A percentile compares a stretch with the other conserved stretches of the same genome.
Evolutionary conservation across 1,284 basidiomycete species (phyloP).

Genomic region (Austropuccinia psidii): DNA sequence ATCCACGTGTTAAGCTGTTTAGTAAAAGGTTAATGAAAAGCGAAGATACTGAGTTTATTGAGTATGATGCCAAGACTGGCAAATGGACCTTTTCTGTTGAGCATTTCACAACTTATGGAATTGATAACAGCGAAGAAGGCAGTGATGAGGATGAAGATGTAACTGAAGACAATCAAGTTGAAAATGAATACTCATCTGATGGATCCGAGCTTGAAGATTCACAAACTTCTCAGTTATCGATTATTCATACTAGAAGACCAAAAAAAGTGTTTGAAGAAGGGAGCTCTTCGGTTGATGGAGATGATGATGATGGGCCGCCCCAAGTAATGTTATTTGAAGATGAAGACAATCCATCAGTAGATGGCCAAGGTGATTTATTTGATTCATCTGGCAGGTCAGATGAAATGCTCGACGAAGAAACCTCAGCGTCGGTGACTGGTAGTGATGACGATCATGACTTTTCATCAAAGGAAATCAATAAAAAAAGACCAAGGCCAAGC

Average conservation of each 20-base stretch:
- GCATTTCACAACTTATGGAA: constrained; percentile 59
- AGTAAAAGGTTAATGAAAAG: constrained; percentile 74
- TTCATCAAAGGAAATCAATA: background rate
- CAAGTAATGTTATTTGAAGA: constrained; percentile 31
- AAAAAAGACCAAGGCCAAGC: constrained; percentile 25
- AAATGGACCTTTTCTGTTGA: constrained; percentile 91
- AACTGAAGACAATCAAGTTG: constrained; percentile 40
- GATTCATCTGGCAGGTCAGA: background rate
- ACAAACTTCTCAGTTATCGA: background rate
- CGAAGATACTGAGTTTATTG: constrained; percentile 75
- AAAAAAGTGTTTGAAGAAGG: background rate
- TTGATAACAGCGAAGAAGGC: constrained; percentile 44
- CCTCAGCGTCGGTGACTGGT: constrained; percentile 31
- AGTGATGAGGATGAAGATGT: constrained; percentile 43
- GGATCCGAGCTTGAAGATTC: constrained; percentile 13
- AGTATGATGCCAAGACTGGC: constrained; percentile 69
- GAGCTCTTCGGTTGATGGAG: background rate
- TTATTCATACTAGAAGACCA: background rate
- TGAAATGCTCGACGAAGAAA: constrained; percentile 5
- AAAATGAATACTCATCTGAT: constrained; percentile 39
- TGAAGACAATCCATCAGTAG: constrained; percentile 2
- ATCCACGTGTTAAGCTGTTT: constrained; percentile 67
- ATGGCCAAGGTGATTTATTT: background rate
- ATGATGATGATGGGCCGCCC: constrained; percentile 27
- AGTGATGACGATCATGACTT: constrained; percentile 20